phyloP scores from a whole-genome alignment of 495 filamentous ascomycete genomes.

The Trichoderma asperelloides region DNA sequence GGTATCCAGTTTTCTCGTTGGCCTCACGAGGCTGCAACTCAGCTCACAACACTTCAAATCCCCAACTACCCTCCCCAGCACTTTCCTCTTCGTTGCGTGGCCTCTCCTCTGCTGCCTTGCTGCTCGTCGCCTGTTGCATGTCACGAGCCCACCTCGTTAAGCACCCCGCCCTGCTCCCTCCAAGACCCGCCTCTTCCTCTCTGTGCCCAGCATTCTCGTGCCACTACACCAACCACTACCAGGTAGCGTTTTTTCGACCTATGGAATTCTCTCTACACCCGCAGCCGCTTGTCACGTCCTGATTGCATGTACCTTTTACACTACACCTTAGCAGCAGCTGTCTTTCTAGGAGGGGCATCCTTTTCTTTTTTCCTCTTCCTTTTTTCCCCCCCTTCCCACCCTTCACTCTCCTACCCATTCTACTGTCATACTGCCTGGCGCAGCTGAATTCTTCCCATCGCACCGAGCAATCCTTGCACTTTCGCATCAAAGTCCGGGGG shows the following conservation, averaged over 20 bases:
- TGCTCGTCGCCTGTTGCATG: background rate
- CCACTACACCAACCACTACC: slow-evolving; percentile 2
- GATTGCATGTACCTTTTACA: background rate
- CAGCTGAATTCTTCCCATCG: background rate
- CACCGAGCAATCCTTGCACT: background rate
- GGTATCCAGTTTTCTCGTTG: background rate
- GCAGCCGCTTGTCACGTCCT: slow-evolving; percentile 1
- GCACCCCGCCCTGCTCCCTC: slow-evolving; percentile 3
- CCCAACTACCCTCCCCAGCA: background rate
- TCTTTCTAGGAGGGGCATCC: background rate
- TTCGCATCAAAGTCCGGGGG: background rate
- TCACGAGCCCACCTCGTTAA: slow-evolving; percentile 8
- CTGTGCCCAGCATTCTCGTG: slow-evolving; percentile 4
- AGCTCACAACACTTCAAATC: background rate
- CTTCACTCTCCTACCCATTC: background rate
- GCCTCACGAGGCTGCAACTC: background rate
- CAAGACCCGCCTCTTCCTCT: slow-evolving; percentile 5
- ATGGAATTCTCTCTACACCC: slow-evolving; percentile 6
- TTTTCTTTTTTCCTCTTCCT: background rate
- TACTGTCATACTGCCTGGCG: slow-evolving; percentile 5
- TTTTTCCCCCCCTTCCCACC: background rate
- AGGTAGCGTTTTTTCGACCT: background rate
- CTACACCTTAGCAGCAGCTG: background rate
- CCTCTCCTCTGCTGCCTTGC: background rate
- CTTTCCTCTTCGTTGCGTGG: background rate